Evolutionary conservation across 2,329 filamentous ascomycete species (phyloP).

Genomic region (Sporothrix globosa): DNA sequence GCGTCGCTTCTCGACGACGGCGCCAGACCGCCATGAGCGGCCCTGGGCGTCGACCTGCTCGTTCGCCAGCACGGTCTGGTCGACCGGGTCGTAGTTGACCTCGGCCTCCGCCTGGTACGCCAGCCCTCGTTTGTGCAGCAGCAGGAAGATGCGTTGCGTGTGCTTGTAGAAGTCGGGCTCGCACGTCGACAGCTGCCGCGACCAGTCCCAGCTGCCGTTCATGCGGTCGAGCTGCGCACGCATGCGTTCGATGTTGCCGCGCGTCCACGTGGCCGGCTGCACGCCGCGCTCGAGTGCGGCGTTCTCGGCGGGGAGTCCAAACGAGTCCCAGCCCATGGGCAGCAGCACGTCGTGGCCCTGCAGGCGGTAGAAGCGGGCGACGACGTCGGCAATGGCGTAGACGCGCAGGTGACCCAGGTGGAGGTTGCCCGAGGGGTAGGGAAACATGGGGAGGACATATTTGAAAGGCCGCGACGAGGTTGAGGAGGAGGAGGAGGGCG

Average conservation of each 20-base stretch:
- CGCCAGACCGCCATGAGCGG: conserved; percentile 83
- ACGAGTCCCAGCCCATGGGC: conserved; percentile 95
- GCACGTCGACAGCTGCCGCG: conserved; percentile 79
- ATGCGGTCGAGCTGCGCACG: conserved; percentile 77
- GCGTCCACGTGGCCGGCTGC: conserved; percentile 78
- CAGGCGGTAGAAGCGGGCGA: conserved; percentile 75
- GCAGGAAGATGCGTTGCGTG: conserved; percentile 82
- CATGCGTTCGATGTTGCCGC: conserved; percentile 79
- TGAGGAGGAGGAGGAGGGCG: background rate
- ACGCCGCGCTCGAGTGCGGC: conserved; percentile 82
- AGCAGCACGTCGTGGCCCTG: conserved; percentile 75
- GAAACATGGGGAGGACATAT: conserved; percentile 90
- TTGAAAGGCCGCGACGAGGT: conserved; percentile 43
- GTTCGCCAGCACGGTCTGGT: conserved; percentile 87
- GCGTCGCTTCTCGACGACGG: conserved; percentile 75
- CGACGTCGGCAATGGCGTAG: conserved; percentile 86
- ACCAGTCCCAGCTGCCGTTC: conserved; percentile 84
- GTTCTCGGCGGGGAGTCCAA: conserved; percentile 88
- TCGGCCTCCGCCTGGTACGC: conserved; percentile 82
- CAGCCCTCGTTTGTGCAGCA: conserved; percentile 71
- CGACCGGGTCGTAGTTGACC: conserved; percentile 89
- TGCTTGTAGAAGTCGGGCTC: conserved; percentile 86
- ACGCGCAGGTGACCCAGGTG: conserved; percentile 87
- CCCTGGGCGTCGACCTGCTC: conserved; percentile 90
- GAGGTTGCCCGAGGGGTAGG: conserved; percentile 83